Evolutionary conservation across 2,329 filamentous ascomycete species (phyloP).

Genomic region (Juglanconis sp.): DNA sequence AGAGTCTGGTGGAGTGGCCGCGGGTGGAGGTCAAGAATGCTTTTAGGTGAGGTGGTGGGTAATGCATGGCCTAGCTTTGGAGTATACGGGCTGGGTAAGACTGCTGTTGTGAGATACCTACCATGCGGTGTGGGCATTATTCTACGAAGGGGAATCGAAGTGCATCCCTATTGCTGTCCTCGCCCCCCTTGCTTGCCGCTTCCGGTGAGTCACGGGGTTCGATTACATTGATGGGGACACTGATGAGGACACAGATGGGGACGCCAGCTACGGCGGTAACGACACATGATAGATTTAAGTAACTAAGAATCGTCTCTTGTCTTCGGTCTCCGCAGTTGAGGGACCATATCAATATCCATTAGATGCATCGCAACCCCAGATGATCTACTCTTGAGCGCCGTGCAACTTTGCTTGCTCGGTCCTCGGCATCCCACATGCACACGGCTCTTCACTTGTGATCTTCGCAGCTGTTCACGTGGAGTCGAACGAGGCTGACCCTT

Average conservation of each 20-base stretch:
- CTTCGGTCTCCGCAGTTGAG: no score
- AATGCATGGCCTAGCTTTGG: not conserved
- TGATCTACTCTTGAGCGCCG: no score
- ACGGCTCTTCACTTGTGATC: not conserved
- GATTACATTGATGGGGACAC: no score
- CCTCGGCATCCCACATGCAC: not conserved
- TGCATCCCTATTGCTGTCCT: not conserved
- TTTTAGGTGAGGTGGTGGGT: conserved; percentile 33
- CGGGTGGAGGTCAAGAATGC: conserved; percentile 59
- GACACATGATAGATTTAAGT: no score
- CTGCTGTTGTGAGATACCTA: conserved; percentile 3
- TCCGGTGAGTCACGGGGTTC: no score
- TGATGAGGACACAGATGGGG: no score
- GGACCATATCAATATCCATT: no score
- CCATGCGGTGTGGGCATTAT: not conserved
- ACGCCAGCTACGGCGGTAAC: no score
- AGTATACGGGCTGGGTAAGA: not conserved
- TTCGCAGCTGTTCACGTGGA: not conserved
- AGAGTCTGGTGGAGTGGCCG: conserved; percentile 66
- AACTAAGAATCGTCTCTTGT: no score
- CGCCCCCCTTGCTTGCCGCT: not conserved
- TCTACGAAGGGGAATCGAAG: not conserved
- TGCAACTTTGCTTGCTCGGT: not conserved
- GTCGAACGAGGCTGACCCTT: not conserved
- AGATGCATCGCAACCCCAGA: no score